These are phyloP conservation scores for Termitomyces sp. DNA, from an alignment of 1,284 basidiomycete species.

Conservation along the genomic window DNA sequence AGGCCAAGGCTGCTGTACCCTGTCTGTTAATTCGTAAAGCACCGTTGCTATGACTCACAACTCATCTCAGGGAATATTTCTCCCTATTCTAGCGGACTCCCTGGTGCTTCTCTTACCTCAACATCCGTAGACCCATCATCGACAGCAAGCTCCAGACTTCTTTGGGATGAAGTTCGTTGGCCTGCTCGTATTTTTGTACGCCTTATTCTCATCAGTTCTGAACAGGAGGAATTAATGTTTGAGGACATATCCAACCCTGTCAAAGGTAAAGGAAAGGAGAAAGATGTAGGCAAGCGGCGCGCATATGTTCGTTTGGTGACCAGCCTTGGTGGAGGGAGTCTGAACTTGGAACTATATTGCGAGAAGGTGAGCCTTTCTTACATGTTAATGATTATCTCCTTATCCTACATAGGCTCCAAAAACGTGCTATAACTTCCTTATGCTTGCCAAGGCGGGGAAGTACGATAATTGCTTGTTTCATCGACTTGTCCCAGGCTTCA, in stretches of 20 bases:
- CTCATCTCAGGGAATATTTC: constrained; percentile 75
- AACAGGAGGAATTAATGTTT: constrained; percentile 86
- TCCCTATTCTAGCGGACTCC: constrained; percentile 84
- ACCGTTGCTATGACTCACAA: constrained; percentile 5
- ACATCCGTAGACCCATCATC: constrained; percentile 85
- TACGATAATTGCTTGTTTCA: constrained; percentile 92
- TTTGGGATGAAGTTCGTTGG: constrained; percentile 77
- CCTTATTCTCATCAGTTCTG: neutral
- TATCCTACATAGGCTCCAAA: constrained; percentile 71
- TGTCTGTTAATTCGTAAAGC: constrained; percentile 41
- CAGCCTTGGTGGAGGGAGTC: constrained; percentile 76
- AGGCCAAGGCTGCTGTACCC: constrained; percentile 54
- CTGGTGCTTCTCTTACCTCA: constrained; percentile 91
- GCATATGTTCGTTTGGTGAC: constrained; percentile 91
- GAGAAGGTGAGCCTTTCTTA: constrained; percentile 56
- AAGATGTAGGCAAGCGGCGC: constrained; percentile 82
- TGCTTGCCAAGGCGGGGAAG: constrained; percentile 84
- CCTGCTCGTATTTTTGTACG: neutral
- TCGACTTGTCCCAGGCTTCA: constrained; percentile 93
- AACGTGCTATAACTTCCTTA: constrained; percentile 97
- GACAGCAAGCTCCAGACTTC: constrained; percentile 69
- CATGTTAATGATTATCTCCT: neutral
- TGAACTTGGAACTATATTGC: constrained; percentile 91
- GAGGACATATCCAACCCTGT: constrained; percentile 76
- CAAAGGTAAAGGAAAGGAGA: constrained; percentile 85